Evolutionary conservation across 805 yeast species (phyloP).

Genomic region (Ogataea ganodermae): DNA sequence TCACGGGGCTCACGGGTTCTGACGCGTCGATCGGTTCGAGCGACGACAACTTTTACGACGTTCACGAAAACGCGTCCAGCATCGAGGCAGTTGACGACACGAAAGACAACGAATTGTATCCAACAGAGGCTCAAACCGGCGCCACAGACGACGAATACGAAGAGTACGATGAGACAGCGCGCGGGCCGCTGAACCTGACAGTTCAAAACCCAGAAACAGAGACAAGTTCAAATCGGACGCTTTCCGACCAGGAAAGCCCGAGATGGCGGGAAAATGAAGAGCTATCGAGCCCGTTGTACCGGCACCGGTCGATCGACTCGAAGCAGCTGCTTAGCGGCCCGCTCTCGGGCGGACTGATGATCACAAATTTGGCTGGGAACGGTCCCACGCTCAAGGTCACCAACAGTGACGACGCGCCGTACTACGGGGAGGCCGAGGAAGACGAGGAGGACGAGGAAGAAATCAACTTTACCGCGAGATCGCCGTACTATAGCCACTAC

Average conservation of each 20-base stretch:
- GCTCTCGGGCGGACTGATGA: neutral
- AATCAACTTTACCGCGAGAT: slow-evolving; percentile 37
- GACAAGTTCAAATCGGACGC: neutral
- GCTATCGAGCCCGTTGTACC: slow-evolving; percentile 13
- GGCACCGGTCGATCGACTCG: slow-evolving; percentile 17
- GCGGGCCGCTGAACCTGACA: neutral
- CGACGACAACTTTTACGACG: slow-evolving; percentile 16
- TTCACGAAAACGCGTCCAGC: slow-evolving; percentile 15
- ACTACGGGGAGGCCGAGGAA: slow-evolving; percentile 15
- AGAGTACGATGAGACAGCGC: slow-evolving; percentile 1
- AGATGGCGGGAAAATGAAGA: slow-evolving; percentile 4
- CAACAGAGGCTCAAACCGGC: slow-evolving; percentile 11
- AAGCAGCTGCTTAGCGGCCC: slow-evolving; percentile 1
- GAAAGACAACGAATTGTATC: slow-evolving; percentile 16
- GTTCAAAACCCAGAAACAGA: slow-evolving; percentile 8
- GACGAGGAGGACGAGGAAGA: slow-evolving; percentile 22
- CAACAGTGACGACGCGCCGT: neutral
- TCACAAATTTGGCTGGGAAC: neutral
- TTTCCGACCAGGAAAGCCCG: slow-evolving; percentile 1
- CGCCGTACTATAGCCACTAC: slow-evolving; percentile 35
- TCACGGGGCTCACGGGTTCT: neutral
- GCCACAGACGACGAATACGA: slow-evolving; percentile 4
- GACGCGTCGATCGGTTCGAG: slow-evolving; percentile 6
- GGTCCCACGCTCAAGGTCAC: slow-evolving; percentile 7
- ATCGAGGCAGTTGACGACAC: slow-evolving; percentile 4